These are phyloP conservation scores for Aspergillus aculeatinus DNA, from an alignment of 2,329 filamentous ascomycete species.

Conservation along the genomic window DNA sequence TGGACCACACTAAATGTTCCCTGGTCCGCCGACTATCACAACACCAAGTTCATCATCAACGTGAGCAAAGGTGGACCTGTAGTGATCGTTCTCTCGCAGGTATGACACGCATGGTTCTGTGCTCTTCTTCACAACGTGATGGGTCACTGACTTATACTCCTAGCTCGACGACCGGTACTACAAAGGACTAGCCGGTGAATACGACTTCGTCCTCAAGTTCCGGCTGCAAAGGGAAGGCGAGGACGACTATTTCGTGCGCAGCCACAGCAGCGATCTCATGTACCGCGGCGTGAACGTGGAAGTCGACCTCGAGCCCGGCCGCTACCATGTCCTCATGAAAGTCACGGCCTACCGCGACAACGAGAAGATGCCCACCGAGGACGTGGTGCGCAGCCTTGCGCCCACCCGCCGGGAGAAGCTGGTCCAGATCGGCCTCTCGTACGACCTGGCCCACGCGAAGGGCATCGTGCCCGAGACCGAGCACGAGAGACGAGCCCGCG, in stretches of 20 bases:
- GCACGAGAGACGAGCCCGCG: conserved; percentile 34
- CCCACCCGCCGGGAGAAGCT: conserved; percentile 69
- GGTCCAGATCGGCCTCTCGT: conserved; percentile 47
- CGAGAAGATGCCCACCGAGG: conserved; percentile 58
- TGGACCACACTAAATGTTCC: conserved; percentile 62
- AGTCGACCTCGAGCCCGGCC: conserved; percentile 69
- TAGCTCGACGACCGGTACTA: conserved; percentile 62
- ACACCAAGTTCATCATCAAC: conserved; percentile 59
- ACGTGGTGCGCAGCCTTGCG: conserved; percentile 66
- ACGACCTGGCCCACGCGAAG: conserved; percentile 49
- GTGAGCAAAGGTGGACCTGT: conserved; percentile 53
- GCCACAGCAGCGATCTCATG: conserved; percentile 60
- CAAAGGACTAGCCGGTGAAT: conserved; percentile 56
- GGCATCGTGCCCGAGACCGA: conserved; percentile 42
- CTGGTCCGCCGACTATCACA: conserved; percentile 61
- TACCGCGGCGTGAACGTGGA: conserved; percentile 75
- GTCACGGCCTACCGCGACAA: conserved; percentile 63
- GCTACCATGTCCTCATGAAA: conserved; percentile 73
- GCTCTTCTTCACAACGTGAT: too few species aligned
- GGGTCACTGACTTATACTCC: conserved; percentile 15
- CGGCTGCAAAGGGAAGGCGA: conserved; percentile 60
- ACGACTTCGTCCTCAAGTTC: conserved; percentile 59
- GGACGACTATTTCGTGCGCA: conserved; percentile 59
- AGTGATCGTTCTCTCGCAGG: conserved; percentile 60
- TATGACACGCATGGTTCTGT: conserved; percentile 13